Base-by-base conservation (phyloP, 352 stramenopile species). In the Pythium oligandrum region DNA sequence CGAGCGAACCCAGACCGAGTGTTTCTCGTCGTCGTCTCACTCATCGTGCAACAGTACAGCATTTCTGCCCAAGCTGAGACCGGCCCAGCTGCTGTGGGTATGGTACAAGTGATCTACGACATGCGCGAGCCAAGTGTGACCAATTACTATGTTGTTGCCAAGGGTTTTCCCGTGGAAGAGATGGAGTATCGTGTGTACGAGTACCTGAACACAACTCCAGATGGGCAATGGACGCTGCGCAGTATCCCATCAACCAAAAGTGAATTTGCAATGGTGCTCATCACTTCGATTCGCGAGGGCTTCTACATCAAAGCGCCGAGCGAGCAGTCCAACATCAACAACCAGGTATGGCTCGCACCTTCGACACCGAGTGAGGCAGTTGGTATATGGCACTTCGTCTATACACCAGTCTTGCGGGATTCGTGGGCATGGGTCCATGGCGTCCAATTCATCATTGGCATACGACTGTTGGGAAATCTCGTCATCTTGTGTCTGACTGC, bases 281-380 rank as follows among this genome's bases (percentile, higher is more conserved):
- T 55, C 6, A 68, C 60, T 1, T 35, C 49, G 3, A 50, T 44
- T 31, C 48, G 54, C 6, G 40, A 48, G 37, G 60, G 60, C 4
- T 63, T 63, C 6, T 62, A 47, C 37, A 55, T 67, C 50, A 63
- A 63, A 11, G 50, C 38, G 5, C 43, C 55, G 17, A 59, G 12
- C 3, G 60, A 67, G 46, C 60, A 67, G 34, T 58, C 53, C 1
- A 67, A 67, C 35, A 10, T 62, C 32, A 62, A 62, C 45, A 57
- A 55, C 34, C 45, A 48, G 32, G 3, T 42, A 4, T 62, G 59
- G 59, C 17, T 42, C n/a, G 57, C 17, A 44, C 55, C 8, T 12
- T 39, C 2, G 26, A 48, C 1, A 7, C 59, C 6, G 12, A 49
- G 3, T 17, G 42, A 2, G 48, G 39, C 8, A 32, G 61, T 0